Percentiles rank a stretch among this genome's conserved stretches.
These are phyloP conservation scores for Echinochloa phyllopogon DNA, from an alignment of 176 grass and related monocot genomes.

Conservation along the genomic window DNA sequence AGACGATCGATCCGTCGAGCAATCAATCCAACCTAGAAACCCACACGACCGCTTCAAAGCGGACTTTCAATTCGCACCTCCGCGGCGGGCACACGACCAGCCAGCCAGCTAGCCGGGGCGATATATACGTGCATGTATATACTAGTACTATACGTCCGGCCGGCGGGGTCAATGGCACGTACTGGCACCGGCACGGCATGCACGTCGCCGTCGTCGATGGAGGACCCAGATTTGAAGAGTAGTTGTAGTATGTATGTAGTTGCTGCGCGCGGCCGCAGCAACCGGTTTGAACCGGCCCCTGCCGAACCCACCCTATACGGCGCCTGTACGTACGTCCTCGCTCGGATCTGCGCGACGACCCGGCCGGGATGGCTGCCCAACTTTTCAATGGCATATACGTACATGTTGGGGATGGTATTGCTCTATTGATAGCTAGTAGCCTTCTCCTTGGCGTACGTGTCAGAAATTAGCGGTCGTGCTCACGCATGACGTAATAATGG, in stretches of 20 bases:
- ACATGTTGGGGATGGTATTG: too few species aligned
- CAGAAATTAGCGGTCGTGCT: too few species aligned
- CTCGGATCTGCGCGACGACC: too few species aligned
- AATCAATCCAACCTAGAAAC: not conserved
- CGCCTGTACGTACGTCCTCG: too few species aligned
- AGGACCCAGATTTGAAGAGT: too few species aligned
- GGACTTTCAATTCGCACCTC: not conserved
- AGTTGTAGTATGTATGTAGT: not conserved
- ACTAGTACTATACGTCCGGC: not conserved
- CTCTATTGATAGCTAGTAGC: too few species aligned
- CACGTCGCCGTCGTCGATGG: not conserved
- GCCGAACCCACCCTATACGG: too few species aligned
- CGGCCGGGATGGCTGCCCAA: too few species aligned
- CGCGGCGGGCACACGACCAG: not conserved
- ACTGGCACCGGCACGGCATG: not conserved
- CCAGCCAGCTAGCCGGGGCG: not conserved
- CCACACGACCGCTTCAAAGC: conserved; percentile 33
- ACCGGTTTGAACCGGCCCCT: not conserved
- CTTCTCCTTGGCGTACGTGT: too few species aligned
- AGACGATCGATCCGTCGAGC: not conserved
- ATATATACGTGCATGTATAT: not conserved
- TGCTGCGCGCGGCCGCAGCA: not conserved
- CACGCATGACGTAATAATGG: too few species aligned
- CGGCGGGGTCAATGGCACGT: conserved; percentile 19
- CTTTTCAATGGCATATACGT: too few species aligned